Percentiles rank a stretch among this genome's conserved stretches.
Evolutionary conservation across 2,329 filamentous ascomycete species (phyloP).

Genomic region (Phoma sp.): DNA sequence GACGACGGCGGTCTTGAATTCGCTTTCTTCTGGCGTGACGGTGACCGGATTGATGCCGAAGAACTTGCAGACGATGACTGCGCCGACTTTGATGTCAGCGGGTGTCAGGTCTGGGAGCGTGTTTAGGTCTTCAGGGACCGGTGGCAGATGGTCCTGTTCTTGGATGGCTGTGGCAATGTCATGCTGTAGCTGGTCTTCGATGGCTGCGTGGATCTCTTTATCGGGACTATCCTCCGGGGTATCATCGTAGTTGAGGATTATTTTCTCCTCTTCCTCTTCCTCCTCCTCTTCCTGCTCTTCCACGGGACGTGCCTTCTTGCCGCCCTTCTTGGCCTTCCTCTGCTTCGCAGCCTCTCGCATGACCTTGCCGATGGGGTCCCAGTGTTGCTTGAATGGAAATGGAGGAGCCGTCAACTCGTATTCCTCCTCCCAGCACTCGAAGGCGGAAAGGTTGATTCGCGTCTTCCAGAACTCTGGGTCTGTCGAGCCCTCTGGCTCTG

Average conservation of each 20-base stretch:
- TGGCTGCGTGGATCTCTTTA: constrained; percentile 28
- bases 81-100: constrained; percentile 60
- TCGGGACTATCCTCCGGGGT: constrained; percentile 30
- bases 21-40: constrained; percentile 68
- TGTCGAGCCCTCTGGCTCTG: constrained; percentile 41
- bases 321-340: constrained; percentile 58
- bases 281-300: constrained; percentile 55
- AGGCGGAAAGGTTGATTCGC: constrained; percentile 75
- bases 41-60: constrained; percentile 64
- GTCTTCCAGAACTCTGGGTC: constrained; percentile 72
- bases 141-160: constrained; percentile 64
- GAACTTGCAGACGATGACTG: constrained; percentile 71
- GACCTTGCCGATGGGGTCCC: constrained; percentile 76
- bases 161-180: constrained; percentile 52
- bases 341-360: constrained; percentile 64
- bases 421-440: constrained; percentile 75
- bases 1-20: constrained; percentile 67
- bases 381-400: constrained; percentile 88
- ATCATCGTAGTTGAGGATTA: constrained; percentile 44
- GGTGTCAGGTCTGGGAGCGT: constrained; percentile 59
- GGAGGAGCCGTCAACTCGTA: constrained; percentile 73
- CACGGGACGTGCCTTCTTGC: constrained; percentile 40
- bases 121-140: constrained; percentile 63
- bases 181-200: constrained; percentile 45
- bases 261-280: constrained; percentile 36